phyloP scores from a whole-genome alignment of 2,329 filamentous ascomycete genomes.

The Ophiosphaerella narmari region DNA sequence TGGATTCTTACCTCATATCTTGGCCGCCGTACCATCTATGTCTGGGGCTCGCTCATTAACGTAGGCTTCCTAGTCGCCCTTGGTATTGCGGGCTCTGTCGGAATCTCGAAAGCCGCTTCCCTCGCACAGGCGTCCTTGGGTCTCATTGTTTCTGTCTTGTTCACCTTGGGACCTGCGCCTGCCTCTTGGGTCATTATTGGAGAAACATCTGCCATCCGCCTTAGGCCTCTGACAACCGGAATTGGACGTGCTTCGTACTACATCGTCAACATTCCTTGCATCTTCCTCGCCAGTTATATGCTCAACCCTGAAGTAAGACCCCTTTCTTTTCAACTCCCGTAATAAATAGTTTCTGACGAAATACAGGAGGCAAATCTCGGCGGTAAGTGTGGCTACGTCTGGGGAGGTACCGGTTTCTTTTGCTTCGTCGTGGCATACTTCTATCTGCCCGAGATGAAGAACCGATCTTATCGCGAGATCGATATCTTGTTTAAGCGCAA shows the following conservation, averaged over 20 bases:
- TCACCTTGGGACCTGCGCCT: conserved; percentile 65
- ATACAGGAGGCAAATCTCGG: conserved; percentile 60
- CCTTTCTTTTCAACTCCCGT: conserved; percentile 48
- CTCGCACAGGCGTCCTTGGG: conserved; percentile 66
- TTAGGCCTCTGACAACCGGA: conserved; percentile 68
- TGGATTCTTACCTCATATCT: conserved; percentile 69
- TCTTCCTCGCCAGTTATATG: conserved; percentile 66
- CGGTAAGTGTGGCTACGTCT: conserved; percentile 42
- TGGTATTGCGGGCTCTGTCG: conserved; percentile 63
- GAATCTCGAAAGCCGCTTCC: conserved; percentile 45
- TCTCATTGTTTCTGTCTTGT: conserved; percentile 68
- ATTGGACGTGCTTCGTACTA: conserved; percentile 68
- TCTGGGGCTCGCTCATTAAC: conserved; percentile 64
- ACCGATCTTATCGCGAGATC: conserved; percentile 56
- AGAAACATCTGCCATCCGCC: conserved; percentile 68
- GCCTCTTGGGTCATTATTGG: conserved; percentile 70
- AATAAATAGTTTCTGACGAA: conserved; percentile 62
- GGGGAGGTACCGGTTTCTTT: conserved; percentile 55
- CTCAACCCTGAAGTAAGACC: conserved; percentile 56
- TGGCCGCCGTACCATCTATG: conserved; percentile 67
- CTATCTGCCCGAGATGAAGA: conserved; percentile 60
- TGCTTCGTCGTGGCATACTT: conserved; percentile 59
- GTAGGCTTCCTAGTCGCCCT: conserved; percentile 60
- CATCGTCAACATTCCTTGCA: conserved; percentile 67
- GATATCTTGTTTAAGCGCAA: conserved; percentile 53